Percentiles rank a stretch among this genome's conserved stretches.
These are phyloP conservation scores for Pleurostoma richardsiae DNA, from an alignment of 2,329 filamentous ascomycete genomes.

Conservation along the genomic window DNA sequence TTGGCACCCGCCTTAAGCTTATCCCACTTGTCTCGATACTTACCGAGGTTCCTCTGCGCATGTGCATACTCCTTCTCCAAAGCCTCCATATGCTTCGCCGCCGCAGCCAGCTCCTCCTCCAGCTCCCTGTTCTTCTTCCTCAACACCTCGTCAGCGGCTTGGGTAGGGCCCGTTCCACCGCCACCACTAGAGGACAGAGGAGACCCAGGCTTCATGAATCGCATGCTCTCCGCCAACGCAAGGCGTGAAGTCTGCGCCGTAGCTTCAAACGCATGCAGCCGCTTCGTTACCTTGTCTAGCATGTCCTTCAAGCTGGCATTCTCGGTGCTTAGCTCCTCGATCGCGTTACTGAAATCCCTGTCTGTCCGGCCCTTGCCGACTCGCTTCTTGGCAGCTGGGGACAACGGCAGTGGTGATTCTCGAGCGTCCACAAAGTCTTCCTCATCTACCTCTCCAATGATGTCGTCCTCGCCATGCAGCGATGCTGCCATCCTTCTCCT, in stretches of 20 bases:
- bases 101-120: slow-evolving; percentile 58
- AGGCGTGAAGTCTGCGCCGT: slow-evolving; percentile 84
- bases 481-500: slow-evolving; percentile 54
- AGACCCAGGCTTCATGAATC: slow-evolving; percentile 54
- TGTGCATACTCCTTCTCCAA: slow-evolving; percentile 59
- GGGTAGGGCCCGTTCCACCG: slow-evolving; percentile 17
- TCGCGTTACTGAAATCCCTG: slow-evolving; percentile 55
- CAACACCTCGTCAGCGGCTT: slow-evolving; percentile 38
- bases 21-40: slow-evolving; percentile 59
- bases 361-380: slow-evolving; percentile 34
- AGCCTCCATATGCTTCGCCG: slow-evolving; percentile 57
- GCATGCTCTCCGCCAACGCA: slow-evolving; percentile 78
- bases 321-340: slow-evolving; percentile 85
- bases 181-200: slow-evolving; percentile 31
- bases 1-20: slow-evolving; percentile 57
- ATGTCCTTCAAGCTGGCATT: slow-evolving; percentile 82
- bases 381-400: slow-evolving; percentile 34
- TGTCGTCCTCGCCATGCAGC: slow-evolving; percentile 32
- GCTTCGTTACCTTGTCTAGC: slow-evolving; percentile 78
- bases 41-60: slow-evolving; percentile 49
- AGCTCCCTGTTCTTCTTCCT: slow-evolving; percentile 55
- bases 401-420: slow-evolving; percentile 52
- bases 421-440: slow-evolving; percentile 88
- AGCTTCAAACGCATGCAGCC: slow-evolving; percentile 89
- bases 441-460: slow-evolving; percentile 57